Percentiles rank a stretch among this genome's conserved stretches.
Evolutionary conservation across 768 basidiomycete genomes (phyloP).

Genomic region (Lanmaoa pseudosensibilis): DNA sequence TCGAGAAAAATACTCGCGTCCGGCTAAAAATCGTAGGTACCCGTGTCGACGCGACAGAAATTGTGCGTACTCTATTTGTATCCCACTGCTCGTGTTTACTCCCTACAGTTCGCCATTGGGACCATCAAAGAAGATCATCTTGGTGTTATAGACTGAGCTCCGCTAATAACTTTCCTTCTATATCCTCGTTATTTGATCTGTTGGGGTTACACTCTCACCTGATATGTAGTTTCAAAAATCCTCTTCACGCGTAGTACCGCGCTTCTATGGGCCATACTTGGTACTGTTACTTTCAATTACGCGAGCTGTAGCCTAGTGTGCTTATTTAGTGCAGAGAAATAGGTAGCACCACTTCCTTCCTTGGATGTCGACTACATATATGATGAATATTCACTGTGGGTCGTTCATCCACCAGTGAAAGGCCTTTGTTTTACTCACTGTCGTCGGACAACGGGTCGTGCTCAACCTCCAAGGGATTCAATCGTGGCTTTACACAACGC

Average conservation of each 20-base stretch:
- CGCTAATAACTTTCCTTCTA: not conserved
- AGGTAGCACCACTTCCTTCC: not conserved
- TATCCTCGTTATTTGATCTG: not conserved
- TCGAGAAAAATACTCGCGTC: constrained; percentile 90
- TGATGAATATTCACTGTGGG: no score
- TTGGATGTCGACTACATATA: no score
- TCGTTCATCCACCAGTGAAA: no score
- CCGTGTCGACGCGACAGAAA: constrained; percentile 95
- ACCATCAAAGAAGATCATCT: constrained; percentile 98
- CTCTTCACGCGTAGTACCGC: not conserved
- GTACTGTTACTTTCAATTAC: not conserved
- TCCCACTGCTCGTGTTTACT: constrained; percentile 1
- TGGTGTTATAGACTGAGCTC: constrained; percentile 76
- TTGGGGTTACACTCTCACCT: not conserved
- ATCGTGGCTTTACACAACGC: no score
- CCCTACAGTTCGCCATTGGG: constrained; percentile 88
- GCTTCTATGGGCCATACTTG: not conserved
- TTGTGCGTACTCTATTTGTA: constrained; percentile 53
- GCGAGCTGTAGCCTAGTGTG: not conserved
- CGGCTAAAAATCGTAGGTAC: constrained; percentile 98
- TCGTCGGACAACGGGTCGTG: no score
- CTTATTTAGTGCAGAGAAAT: not conserved
- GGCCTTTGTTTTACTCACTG: no score
- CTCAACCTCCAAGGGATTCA: no score
- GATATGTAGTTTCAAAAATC: constrained; percentile 4